Percentiles rank a stretch among this genome's conserved stretches.
These are phyloP conservation scores for Boletus huronensis DNA, from an alignment of 768 basidiomycete species.

Conservation along the genomic window DNA sequence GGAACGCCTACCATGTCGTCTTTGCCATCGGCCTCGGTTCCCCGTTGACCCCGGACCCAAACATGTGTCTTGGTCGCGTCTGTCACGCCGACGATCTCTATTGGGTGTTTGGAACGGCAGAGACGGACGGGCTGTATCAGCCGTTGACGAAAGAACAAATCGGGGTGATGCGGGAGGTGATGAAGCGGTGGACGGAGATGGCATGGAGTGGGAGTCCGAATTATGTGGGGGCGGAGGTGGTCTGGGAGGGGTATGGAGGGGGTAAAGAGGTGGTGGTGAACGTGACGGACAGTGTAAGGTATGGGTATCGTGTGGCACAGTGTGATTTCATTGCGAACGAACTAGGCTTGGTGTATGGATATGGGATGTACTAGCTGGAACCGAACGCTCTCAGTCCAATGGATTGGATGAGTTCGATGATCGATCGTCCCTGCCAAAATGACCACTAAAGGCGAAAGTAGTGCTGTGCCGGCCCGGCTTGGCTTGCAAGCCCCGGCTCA, in stretches of 20 bases:
- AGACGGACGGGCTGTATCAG: slow-evolving; percentile 16
- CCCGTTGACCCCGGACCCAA: slow-evolving; percentile 13
- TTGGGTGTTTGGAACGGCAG: slow-evolving; percentile 12
- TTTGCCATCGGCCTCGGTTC: slow-evolving; percentile 1
- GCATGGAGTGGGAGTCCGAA: slow-evolving; percentile 18
- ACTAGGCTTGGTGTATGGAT: slow-evolving; percentile 7
- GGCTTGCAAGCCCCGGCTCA: too few species aligned
- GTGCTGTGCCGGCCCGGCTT: too few species aligned
- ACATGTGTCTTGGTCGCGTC: slow-evolving; percentile 9
- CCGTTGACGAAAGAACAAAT: slow-evolving; percentile 6
- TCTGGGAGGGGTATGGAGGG: slow-evolving; percentile 13
- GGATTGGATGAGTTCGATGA: not conserved
- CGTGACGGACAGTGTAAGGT: not conserved
- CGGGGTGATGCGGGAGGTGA: slow-evolving; percentile 1
- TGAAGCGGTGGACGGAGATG: slow-evolving; percentile 11
- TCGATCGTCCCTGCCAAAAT: not conserved
- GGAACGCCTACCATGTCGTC: slow-evolving; percentile 8
- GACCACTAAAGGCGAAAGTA: not conserved
- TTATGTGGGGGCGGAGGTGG: slow-evolving; percentile 7
- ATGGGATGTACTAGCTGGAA: not conserved
- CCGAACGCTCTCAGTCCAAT: not conserved
- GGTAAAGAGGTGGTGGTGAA: slow-evolving; percentile 8
- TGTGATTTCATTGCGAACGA: slow-evolving; percentile 10
- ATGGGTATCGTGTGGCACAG: slow-evolving; percentile 7
- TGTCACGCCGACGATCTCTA: slow-evolving; percentile 14